A percentile compares a stretch with the other conserved stretches of the same genome.
Conservation (phyloP, 2,329 filamentous ascomycete species). For the Ophiocordyceps robertsii region DNA sequence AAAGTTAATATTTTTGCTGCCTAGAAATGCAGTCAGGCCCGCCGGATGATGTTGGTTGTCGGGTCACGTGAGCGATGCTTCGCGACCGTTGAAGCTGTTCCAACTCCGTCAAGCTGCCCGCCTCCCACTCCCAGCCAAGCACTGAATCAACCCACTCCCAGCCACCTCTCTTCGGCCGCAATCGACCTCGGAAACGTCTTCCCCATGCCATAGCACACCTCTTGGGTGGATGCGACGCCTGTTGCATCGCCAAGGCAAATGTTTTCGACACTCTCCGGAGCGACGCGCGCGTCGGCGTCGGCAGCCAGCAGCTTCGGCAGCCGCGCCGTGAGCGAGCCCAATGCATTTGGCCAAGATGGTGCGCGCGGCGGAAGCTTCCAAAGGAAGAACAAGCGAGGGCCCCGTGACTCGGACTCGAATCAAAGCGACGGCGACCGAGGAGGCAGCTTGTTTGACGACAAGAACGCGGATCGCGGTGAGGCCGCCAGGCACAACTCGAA, state of each 20-base stretch:
- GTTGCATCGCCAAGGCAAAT: slow-evolving; percentile 27
- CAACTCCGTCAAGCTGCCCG: neutral
- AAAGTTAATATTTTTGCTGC: too few relatives aligned
- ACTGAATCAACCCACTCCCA: neutral
- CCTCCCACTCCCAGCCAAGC: neutral
- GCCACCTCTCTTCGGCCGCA: neutral
- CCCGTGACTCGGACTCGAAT: slow-evolving; percentile 1
- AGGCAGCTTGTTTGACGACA: neutral
- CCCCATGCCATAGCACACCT: slow-evolving; percentile 19
- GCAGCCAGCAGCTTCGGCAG: slow-evolving; percentile 21
- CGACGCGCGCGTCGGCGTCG: slow-evolving; percentile 18
- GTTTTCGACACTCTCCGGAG: slow-evolving; percentile 22
- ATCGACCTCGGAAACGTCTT: neutral
- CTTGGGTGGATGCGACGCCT: slow-evolving; percentile 23
- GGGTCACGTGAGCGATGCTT: neutral
- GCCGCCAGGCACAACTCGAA: slow-evolving; percentile 8
- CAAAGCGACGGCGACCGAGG: slow-evolving; percentile 11
- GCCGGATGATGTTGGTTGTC: too few relatives aligned
- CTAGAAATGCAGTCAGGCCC: too few relatives aligned
- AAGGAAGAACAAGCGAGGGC: slow-evolving; percentile 13
- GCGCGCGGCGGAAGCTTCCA: slow-evolving; percentile 9
- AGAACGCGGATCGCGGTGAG: slow-evolving; percentile 13
- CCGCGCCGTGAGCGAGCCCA: neutral
- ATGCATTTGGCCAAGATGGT: slow-evolving; percentile 17
- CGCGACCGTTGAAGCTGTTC: neutral